Conservation (phyloP, 768 basidiomycete species). For the Tricholoma hemisulphureum region DNA sequence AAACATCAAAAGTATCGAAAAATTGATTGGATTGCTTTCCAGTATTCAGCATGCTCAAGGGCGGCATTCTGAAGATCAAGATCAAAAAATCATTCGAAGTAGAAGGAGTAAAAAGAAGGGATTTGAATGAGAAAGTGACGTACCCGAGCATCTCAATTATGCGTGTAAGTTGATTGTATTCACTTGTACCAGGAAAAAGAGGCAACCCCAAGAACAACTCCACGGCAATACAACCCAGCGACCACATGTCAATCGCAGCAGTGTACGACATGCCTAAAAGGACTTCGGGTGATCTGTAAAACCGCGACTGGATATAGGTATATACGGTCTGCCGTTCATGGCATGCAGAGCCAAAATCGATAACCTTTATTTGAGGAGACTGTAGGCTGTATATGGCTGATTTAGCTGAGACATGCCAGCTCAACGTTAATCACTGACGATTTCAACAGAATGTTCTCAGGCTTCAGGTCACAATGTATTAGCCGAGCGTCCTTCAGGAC, state of each 20-base stretch:
- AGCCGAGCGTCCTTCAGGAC: slow-evolving; percentile 93
- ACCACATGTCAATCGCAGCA: slow-evolving; percentile 99
- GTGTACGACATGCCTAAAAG: slow-evolving; percentile 93
- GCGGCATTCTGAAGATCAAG: slow-evolving; percentile 65
- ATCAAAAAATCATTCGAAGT: slow-evolving; percentile 1
- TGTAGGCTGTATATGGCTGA: slow-evolving; percentile 60
- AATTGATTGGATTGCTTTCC: slow-evolving; percentile 96
- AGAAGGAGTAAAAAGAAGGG: neutral
- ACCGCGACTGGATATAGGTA: slow-evolving; percentile 98
- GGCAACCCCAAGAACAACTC: slow-evolving; percentile 96
- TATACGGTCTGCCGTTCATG: slow-evolving; percentile 99
- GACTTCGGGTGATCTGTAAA: slow-evolving; percentile 98
- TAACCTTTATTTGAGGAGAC: slow-evolving; percentile 97
- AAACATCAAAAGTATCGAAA: slow-evolving; percentile 74
- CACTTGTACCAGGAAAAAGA: slow-evolving; percentile 96
- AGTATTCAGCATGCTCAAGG: slow-evolving; percentile 88
- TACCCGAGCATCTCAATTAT: slow-evolving; percentile 99
- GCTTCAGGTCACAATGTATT: slow-evolving; percentile 98
- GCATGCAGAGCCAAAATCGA: slow-evolving; percentile 98
- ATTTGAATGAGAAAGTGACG: slow-evolving; percentile 27
- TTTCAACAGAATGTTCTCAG: slow-evolving; percentile 96
- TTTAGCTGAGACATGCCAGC: neutral
- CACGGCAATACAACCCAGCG: slow-evolving; percentile 95
- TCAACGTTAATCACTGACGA: slow-evolving; percentile 51
- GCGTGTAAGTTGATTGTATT: slow-evolving; percentile 96